Conservation (phyloP, 2,329 filamentous ascomycete species). For the Dactylellina parvicollis region DNA sequence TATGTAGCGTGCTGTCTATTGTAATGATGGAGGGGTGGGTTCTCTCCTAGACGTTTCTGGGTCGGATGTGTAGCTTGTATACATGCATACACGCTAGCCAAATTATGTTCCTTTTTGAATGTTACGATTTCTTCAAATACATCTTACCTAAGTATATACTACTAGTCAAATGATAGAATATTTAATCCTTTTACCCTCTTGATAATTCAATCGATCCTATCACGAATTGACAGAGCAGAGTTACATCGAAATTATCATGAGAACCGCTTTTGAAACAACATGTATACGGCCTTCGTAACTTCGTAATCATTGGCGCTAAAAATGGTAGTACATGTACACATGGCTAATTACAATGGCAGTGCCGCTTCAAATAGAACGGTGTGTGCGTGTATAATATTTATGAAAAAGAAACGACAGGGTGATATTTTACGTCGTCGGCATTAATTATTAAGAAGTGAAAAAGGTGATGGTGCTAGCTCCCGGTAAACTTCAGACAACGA, state of each 20-base stretch:
- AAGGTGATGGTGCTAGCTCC: neutral
- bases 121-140: neutral
- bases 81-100: too few relatives aligned
- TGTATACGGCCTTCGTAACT: neutral
- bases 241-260: too few relatives aligned
- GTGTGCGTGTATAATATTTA: too few relatives aligned
- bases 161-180: neutral
- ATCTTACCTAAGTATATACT: neutral
- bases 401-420: neutral
- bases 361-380: too few relatives aligned
- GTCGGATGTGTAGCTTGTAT: too few relatives aligned
- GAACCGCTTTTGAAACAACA: too few relatives aligned
- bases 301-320: slow-evolving; percentile 3
- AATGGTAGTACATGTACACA: neutral
- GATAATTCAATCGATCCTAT: too few relatives aligned
- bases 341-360: slow-evolving; percentile 16
- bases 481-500: neutral
- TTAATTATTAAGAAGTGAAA: neutral
- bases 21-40: too few relatives aligned
- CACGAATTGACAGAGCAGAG: too few relatives aligned
- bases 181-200: too few relatives aligned
- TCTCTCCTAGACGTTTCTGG: too few relatives aligned
- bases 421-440: neutral
- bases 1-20: too few relatives aligned
- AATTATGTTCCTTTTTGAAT: neutral